These are phyloP conservation scores for Coleophoma eucalyptorum DNA, from an alignment of 2,329 filamentous ascomycete species.

Conservation along the genomic window DNA sequence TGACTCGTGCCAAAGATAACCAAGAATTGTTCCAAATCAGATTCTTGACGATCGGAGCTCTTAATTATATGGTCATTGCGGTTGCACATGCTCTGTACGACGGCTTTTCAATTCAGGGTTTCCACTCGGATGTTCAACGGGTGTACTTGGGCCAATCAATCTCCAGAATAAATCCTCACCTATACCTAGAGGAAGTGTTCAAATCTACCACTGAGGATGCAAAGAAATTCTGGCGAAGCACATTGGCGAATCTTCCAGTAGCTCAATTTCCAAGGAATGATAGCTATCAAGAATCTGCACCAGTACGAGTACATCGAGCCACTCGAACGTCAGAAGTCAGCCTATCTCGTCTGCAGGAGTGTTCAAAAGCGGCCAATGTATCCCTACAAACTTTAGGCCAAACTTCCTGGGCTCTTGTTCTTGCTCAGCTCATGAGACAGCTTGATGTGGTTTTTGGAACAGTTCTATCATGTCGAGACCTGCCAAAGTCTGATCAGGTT, in stretches of 20 bases:
- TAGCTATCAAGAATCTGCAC: neutral
- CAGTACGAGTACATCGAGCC: conserved; percentile 29
- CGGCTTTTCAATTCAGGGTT: conserved; percentile 73
- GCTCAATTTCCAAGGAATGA: conserved; percentile 33
- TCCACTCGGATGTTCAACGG: conserved; percentile 67
- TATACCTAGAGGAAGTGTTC: conserved; percentile 46
- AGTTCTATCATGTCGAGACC: conserved; percentile 81
- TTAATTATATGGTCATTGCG: conserved; percentile 55
- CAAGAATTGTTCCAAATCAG: conserved; percentile 45
- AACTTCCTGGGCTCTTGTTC: conserved; percentile 68
- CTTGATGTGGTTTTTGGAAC: conserved; percentile 81
- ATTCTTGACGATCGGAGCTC: conserved; percentile 30
- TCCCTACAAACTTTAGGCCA: conserved; percentile 76
- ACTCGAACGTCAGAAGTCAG: conserved; percentile 42
- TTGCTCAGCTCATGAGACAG: conserved; percentile 57
- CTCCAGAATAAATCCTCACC: conserved; percentile 43
- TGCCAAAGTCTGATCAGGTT: conserved; percentile 60
- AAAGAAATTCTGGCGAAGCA: conserved; percentile 66
- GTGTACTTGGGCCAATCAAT: conserved; percentile 51
- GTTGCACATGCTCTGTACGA: conserved; percentile 88
- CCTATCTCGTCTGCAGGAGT: conserved; percentile 39
- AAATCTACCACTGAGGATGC: conserved; percentile 37
- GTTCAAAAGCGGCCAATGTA: conserved; percentile 65
- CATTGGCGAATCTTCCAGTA: conserved; percentile 49
- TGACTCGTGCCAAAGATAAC: conserved; percentile 29